Base-by-base conservation (phyloP, 2,329 filamentous ascomycete genomes). In the Geosmithia morbida region DNA sequence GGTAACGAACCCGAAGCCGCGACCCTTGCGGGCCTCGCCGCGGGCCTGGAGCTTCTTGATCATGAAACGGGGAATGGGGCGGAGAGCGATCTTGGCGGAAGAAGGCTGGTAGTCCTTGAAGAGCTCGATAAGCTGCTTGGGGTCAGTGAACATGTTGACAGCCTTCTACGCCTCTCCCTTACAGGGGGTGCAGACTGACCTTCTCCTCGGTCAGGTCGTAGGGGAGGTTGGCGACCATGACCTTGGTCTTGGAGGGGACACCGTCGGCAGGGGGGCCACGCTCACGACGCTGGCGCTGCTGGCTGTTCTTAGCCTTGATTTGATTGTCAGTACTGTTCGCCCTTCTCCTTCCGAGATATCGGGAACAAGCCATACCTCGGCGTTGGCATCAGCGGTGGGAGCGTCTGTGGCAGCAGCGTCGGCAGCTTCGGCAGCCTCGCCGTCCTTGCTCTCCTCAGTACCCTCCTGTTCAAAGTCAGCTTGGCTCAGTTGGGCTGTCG, bases 31-130 rank as follows among this genome's bases (percentile, higher is more conserved):
- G 60, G 90, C 83, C 74, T 98, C 92, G 63, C 89, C 89, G 65
- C 92, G 90, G 61, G 90, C 89, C 73, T 95, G 89, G 53, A 98
- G 87, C 80, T 98, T 98, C 84, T 96, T 96, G 72, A 98, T 92
- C 92, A 98, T 98, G 77, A 97, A 98, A 61, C 90, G 89, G 57
- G 92, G 92, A 57, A 98, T 98, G 46, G 92, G 92, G 60, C 92
- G 90, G 58, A 98, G 87, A 56, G 92, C 92, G 62, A 98, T 97
- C 81, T 97, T 98, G 67, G 92, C 90, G 54, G 88, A 94, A 57
- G 84, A 83, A 52, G 92, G 92, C 63, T 88, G 77, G 74, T 96
- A 98, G 53, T 81, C 86, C 61, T 79, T 76, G 71, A 98, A 98
- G 61, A 98, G 86, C 67, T 98, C 90, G 74, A 96, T 89, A 63